Evolutionary conservation across 306 rosid species (phyloP).

Genomic region (Malus sieversii): DNA sequence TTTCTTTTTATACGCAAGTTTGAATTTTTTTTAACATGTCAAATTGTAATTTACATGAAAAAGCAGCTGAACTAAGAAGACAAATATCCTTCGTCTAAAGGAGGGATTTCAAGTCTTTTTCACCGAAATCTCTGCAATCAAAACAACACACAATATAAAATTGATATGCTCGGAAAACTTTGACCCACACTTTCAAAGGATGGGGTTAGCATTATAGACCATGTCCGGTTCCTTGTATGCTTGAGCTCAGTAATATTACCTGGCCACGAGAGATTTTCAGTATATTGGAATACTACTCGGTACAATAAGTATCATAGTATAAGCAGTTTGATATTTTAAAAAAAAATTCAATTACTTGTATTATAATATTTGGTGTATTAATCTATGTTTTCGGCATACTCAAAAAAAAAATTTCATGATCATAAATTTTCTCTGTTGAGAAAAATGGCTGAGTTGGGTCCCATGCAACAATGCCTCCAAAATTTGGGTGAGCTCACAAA

Average conservation of each 20-base stretch:
- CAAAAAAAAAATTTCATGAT: no score
- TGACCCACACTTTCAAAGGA: conserved; percentile 47
- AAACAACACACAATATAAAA: conserved; percentile 27
- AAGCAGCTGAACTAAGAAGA: neutral
- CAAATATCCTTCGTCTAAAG: neutral
- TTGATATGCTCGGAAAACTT: conserved; percentile 31
- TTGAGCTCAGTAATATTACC: neutral
- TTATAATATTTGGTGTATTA: no score
- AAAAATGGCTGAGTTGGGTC: conserved; percentile 34
- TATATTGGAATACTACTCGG: no score
- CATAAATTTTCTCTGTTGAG: neutral
- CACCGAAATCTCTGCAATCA: conserved; percentile 65
- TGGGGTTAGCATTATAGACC: conserved; percentile 42
- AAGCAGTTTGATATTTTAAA: no score
- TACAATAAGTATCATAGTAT: no score
- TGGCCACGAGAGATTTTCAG: no score
- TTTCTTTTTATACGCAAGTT: no score
- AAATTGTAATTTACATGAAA: neutral
- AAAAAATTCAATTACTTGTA: no score
- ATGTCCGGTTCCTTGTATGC: conserved; percentile 59
- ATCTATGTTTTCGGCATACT: no score
- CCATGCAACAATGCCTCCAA: conserved; percentile 46
- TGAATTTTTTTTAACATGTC: no score
- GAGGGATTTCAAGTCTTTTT: conserved; percentile 41
- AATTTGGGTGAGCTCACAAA: conserved; percentile 42